Base-by-base conservation (phyloP, 2,329 filamentous ascomycete species). In the Herpomyces periplanetae region DNA sequence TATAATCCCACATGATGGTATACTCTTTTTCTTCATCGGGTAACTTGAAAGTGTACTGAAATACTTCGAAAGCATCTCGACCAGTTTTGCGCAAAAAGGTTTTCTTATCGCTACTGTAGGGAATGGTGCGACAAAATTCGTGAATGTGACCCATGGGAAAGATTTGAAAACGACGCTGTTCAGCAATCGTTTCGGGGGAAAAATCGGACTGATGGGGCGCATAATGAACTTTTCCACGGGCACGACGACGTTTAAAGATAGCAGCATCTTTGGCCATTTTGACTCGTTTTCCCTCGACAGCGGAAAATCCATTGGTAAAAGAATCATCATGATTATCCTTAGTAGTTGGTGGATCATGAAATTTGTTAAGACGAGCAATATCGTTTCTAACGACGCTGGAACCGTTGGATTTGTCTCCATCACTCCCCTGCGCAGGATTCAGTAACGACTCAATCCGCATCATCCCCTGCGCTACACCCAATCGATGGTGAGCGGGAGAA, bases 1-100 rank as follows among this genome's bases (percentile, higher is more conserved):
- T 75, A 42, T 88, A 88, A 37, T 96, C 80, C 80, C 80, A 96
- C 54, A 88, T 71, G 24, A 91, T 58, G 1, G 52, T 54, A 34
- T 63, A 73, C 20, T 51, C 45, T 25, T 46, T 49, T 2, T 59
- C 49, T 17, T 63, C 51, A 5, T 47, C 54, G 0, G 64, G 64
- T 3, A 62, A 35, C 27, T 47, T 51, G 44, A 84, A 88, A 13
- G 53, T 56, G 37, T 88, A 91, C 29, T 71, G 56, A 34, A 73
- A 73, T 11, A 69, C 66, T 49, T 88, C 64, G 28, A 88, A 84
- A 24, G 61, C 63, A 28, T 84, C 66, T 20, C 71, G 48, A 1
- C 69, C 68, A 3, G 75, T 91, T 43, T 68, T 84, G 26, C 61
- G 54, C 25, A 59, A 52, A 30, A 88, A 85, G 24, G 61, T 51